A percentile compares a stretch with the other conserved stretches of the same genome.
These are phyloP conservation scores for Ehretia macrophylla DNA, from an alignment of 257 asterid genomes.

Conservation along the genomic window DNA sequence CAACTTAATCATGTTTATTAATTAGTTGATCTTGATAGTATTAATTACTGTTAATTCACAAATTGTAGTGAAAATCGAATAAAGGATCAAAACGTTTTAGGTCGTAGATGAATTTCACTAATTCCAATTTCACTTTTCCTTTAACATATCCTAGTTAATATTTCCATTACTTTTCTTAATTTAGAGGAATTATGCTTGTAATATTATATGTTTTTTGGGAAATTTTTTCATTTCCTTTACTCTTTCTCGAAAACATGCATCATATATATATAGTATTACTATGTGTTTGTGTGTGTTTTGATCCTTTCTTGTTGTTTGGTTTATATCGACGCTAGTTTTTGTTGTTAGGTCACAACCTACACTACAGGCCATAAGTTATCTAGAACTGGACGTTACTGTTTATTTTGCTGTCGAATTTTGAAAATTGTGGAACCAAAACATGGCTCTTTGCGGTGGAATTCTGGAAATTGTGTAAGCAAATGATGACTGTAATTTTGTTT, in stretches of 20 bases:
- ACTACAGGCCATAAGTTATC: no score
- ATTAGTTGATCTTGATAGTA: neutral
- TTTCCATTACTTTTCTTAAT: neutral
- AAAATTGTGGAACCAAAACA: neutral
- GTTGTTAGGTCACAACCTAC: no score
- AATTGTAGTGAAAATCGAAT: neutral
- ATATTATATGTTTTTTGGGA: neutral
- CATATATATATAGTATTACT: neutral
- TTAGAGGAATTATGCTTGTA: neutral
- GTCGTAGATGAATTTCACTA: neutral
- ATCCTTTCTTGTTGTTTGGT: neutral
- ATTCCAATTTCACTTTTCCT: neutral
- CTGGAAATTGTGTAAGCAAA: slow-evolving; percentile 1
- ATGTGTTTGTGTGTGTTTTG: no score
- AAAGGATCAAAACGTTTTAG: neutral
- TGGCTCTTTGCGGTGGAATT: neutral
- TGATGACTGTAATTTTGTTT: slow-evolving; percentile 14
- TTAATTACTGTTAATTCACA: neutral
- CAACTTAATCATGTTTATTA: slow-evolving; percentile 7
- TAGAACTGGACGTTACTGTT: no score
- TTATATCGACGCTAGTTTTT: no score
- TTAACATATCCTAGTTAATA: no score
- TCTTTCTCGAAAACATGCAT: neutral
- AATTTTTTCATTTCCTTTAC: slow-evolving; percentile 2
- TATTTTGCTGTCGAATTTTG: slow-evolving; percentile 2